Base-by-base conservation (phyloP, 441 rosid species). In the Daphne laureola region DNA sequence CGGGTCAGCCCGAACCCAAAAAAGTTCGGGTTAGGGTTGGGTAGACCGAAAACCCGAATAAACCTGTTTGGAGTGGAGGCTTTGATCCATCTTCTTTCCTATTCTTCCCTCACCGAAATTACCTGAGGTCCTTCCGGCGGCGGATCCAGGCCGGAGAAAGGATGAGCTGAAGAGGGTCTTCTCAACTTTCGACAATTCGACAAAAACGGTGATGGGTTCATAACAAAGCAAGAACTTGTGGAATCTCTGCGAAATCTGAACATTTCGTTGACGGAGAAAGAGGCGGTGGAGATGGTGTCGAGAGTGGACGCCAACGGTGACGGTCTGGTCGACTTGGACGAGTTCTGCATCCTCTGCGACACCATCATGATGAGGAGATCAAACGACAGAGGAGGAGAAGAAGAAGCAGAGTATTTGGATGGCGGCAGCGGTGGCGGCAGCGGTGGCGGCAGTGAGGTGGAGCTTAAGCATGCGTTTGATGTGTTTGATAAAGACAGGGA, bases 401-500 rank as follows among this genome's bases (percentile, higher is more conserved):
- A n/a, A n/a, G n/a, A n/a, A n/a, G n/a, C n/a, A n/a, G n/a, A n/a
- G n/a, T n/a, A n/a, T n/a, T n/a, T n/a, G n/a, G n/a, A n/a, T n/a
- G n/a, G n/a, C n/a, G n/a, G n/a, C n/a, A n/a, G n/a, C n/a, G n/a
- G n/a, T n/a, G n/a, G n/a, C n/a, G n/a, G n/a, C n/a, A n/a, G n/a
- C 3, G 51, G 12, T 5, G 68, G 50, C 2, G 72, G 51, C 4
- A 70, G 38, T 8, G 80, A 68, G 17, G 70, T 2, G 11, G 70
- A 66, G 35, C 53, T 81, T 67, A 77, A 66, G 58, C 81, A 79
- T 21, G 92, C 78, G 49, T 81, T 84, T 25, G 79, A 81, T n/a
- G 81, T 84, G 67, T 81, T 84, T 45, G 92, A 82, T 14, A 69
- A 54, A 52, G 74, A 84, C 49, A 64, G 63, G 58, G 81, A 84